These are phyloP conservation scores for Lasiodiplodia theobromae DNA, from an alignment of 2,329 filamentous ascomycete genomes.

Conservation along the genomic window DNA sequence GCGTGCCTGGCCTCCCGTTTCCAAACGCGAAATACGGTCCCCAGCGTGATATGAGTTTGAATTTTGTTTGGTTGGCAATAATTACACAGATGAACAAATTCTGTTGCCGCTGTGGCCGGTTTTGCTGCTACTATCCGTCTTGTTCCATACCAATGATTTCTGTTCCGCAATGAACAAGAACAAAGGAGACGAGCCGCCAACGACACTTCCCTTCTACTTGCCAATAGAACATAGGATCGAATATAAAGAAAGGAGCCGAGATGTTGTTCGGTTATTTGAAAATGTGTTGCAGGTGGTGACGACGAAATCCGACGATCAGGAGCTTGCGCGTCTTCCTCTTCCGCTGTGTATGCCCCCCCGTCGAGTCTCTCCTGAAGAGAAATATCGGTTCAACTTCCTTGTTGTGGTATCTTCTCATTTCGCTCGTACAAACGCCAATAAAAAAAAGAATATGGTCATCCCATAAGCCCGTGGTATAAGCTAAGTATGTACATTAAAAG, in stretches of 20 bases:
- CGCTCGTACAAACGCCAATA: slow-evolving; percentile 25
- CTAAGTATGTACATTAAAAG: slow-evolving; percentile 29
- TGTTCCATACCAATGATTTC: slow-evolving; percentile 4
- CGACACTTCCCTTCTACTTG: neutral
- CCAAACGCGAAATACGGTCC: slow-evolving; percentile 6
- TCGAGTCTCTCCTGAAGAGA: slow-evolving; percentile 14
- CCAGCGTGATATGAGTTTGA: neutral
- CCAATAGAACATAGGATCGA: neutral
- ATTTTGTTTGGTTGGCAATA: slow-evolving; percentile 10
- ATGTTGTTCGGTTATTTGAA: neutral
- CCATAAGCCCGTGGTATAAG: slow-evolving; percentile 25
- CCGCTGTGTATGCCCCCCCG: slow-evolving; percentile 6
- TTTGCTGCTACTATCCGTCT: neutral
- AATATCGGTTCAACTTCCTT: slow-evolving; percentile 14
- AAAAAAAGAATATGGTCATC: slow-evolving; percentile 8
- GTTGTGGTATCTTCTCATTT: slow-evolving; percentile 28
- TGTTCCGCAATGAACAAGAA: slow-evolving; percentile 4
- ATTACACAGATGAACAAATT: slow-evolving; percentile 20
- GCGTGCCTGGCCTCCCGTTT: slow-evolving; percentile 2
- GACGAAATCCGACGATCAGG: neutral
- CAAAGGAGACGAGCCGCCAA: neutral
- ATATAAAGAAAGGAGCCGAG: slow-evolving; percentile 1
- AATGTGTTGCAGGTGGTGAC: neutral
- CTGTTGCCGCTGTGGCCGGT: slow-evolving; percentile 19
- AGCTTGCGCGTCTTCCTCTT: slow-evolving; percentile 20